Base-by-base conservation (phyloP, 257 asterid species). In the Lantana camara region DNA sequence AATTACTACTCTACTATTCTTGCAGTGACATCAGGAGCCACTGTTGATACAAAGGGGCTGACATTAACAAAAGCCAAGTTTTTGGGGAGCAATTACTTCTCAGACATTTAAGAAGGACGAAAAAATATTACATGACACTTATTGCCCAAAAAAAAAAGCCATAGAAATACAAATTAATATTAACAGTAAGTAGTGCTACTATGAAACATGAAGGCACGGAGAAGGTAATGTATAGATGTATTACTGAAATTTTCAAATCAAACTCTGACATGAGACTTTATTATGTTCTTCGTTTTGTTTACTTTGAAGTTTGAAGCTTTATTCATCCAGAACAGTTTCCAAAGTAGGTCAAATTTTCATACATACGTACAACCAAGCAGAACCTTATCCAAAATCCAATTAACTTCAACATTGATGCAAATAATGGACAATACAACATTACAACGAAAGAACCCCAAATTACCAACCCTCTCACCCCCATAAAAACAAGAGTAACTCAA, bases 141-240 rank as follows among this genome's bases (percentile, higher is more conserved):
- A n/a, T n/a, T n/a, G n/a, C n/a, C n/a, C n/a, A n/a, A n/a, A n/a
- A n/a, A n/a, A n/a, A n/a, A n/a, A n/a, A n/a, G n/a, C n/a, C n/a
- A n/a, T n/a, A n/a, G n/a, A n/a, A n/a, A n/a, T n/a, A n/a, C n/a
- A n/a, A n/a, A n/a, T n/a, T n/a, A n/a, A n/a, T n/a, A n/a, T n/a
- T n/a, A n/a, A n/a, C n/a, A n/a, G n/a, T n/a, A n/a, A n/a, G n/a
- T 30, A 30, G 7, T 7, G 35, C 35, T 30, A 7, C 35, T 30
- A 30, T 30, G 4, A 30, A 30, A 30, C 7, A 30, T 7, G 35
- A n/a, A n/a, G 4, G 37, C 13, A 50, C n/a, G 37, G 34, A 47
- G 57, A 59, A 35, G 23, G 55, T 57, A 69, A 44, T 19, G 50
- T 40, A 44, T 38, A 54, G 0, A 22, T 48, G 12, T 17, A 17